Conservation (phyloP, 192 early-diverging fungal species). For the Coemansia sp. region DNA sequence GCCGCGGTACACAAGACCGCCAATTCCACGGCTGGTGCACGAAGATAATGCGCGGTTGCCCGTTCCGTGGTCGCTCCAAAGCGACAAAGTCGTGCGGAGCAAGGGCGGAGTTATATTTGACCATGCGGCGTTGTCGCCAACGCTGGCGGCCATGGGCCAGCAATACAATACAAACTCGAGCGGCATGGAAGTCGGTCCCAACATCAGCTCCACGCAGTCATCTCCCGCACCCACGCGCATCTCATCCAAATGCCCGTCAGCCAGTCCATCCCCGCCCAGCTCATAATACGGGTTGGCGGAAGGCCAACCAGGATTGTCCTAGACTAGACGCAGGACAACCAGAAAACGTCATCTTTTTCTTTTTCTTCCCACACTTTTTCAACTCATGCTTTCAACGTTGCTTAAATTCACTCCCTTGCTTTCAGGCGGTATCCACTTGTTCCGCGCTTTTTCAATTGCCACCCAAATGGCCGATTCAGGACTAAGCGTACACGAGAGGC, state of each 20-base stretch:
- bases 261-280: conserved; percentile 17
- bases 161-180: background rate
- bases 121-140: conserved; percentile 11
- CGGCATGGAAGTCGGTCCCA: conserved; percentile 34
- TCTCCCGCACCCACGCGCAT: conserved; percentile 15
- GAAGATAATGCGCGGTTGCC: conserved; percentile 5
- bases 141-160: conserved; percentile 12
- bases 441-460: conserved; percentile 11
- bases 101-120: conserved; percentile 11
- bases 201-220: conserved; percentile 38
- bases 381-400: background rate
- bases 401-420: background rate
- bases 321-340: no score
- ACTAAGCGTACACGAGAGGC: conserved; percentile 30
- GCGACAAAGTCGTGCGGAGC: conserved; percentile 5
- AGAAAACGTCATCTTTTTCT: background rate
- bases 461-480: background rate
- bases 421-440: conserved; percentile 6
- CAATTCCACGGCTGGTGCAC: conserved; percentile 8
- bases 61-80: conserved; percentile 1
- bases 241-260: conserved; percentile 8
- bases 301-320: no score
- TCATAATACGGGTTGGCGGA: no score
- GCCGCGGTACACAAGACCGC: conserved; percentile 7
- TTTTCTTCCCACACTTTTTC: background rate